phyloP scores from a whole-genome alignment of 2,329 filamentous ascomycete genomes.

The Lecanicillium sp. region DNA sequence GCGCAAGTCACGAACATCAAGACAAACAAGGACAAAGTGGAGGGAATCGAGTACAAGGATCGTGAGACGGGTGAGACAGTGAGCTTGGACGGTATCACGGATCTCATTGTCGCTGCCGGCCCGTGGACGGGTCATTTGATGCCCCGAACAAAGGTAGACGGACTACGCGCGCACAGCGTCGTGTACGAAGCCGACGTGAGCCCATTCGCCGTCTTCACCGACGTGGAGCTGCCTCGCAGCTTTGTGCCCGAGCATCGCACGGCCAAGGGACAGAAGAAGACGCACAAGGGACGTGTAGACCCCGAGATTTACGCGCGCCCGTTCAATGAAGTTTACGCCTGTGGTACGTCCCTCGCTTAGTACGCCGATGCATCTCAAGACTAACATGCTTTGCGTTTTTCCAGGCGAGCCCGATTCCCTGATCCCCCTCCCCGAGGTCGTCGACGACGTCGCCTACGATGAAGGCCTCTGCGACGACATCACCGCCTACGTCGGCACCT shows the following conservation, averaged over 20 bases:
- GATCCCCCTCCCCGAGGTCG: slow-evolving; percentile 68
- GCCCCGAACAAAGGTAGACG: slow-evolving; percentile 51
- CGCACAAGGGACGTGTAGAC: slow-evolving; percentile 59
- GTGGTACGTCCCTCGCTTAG: slow-evolving; percentile 47
- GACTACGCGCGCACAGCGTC: slow-evolving; percentile 58
- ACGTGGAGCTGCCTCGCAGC: slow-evolving; percentile 65
- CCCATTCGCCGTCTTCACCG: slow-evolving; percentile 78
- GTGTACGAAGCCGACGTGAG: slow-evolving; percentile 60
- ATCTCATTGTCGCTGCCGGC: slow-evolving; percentile 51
- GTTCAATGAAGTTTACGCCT: slow-evolving; percentile 86
- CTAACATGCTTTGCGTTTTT: neutral
- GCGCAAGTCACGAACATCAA: slow-evolving; percentile 63
- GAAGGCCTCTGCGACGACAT: slow-evolving; percentile 76
- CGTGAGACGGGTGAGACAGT: slow-evolving; percentile 32
- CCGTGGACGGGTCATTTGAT: slow-evolving; percentile 59
- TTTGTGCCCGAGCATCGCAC: slow-evolving; percentile 50
- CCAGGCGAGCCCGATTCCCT: slow-evolving; percentile 68
- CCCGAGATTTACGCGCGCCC: slow-evolving; percentile 94
- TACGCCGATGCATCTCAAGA: slow-evolving; percentile 4
- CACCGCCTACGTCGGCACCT: slow-evolving; percentile 64
- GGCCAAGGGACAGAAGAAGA: slow-evolving; percentile 42
- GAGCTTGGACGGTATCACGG: slow-evolving; percentile 41
- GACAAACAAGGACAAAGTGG: slow-evolving; percentile 44
- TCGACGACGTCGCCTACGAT: slow-evolving; percentile 72
- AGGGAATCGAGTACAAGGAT: slow-evolving; percentile 56